Conservation (phyloP, 1,139 yeast genomes). For the Blastobotrys capitulatus region DNA sequence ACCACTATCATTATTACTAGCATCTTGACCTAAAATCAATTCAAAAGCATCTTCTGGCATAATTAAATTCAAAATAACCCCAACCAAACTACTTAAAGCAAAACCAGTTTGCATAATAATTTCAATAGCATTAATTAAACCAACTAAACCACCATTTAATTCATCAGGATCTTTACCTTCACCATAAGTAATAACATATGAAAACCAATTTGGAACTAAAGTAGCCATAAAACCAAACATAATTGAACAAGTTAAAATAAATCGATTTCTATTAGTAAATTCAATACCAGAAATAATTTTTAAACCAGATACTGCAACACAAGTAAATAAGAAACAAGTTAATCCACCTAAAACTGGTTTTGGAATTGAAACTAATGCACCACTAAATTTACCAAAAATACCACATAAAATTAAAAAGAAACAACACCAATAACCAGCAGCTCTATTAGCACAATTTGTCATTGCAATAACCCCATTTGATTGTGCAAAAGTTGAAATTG, state of each 20-base stretch:
- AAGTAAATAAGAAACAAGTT: constrained; percentile 82
- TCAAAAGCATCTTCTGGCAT: constrained; percentile 58
- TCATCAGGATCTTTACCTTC: constrained; percentile 28
- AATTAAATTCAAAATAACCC: constrained; percentile 62
- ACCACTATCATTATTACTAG: not conserved
- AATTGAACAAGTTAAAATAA: constrained; percentile 69
- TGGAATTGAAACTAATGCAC: constrained; percentile 82
- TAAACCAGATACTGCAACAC: constrained; percentile 86
- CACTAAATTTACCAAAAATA: constrained; percentile 80
- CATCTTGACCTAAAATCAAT: not conserved
- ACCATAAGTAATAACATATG: constrained; percentile 63
- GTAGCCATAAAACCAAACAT: constrained; percentile 77
- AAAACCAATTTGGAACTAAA: constrained; percentile 73
- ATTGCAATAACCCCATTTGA: constrained; percentile 89
- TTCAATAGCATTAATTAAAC: constrained; percentile 73
- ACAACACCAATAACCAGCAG: constrained; percentile 87
- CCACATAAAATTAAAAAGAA: constrained; percentile 82
- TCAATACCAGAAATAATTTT: constrained; percentile 65
- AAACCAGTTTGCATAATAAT: constrained; percentile 86
- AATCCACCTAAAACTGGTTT: constrained; percentile 83
- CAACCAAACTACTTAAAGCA: constrained; percentile 75
- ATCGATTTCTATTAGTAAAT: constrained; percentile 83
- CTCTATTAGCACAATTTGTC: constrained; percentile 83
- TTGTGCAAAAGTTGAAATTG: constrained; percentile 87
- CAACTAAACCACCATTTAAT: constrained; percentile 47